Evolutionary conservation across 441 rosid genomes (phyloP).

Genomic region (Erysimum pusillum): DNA sequence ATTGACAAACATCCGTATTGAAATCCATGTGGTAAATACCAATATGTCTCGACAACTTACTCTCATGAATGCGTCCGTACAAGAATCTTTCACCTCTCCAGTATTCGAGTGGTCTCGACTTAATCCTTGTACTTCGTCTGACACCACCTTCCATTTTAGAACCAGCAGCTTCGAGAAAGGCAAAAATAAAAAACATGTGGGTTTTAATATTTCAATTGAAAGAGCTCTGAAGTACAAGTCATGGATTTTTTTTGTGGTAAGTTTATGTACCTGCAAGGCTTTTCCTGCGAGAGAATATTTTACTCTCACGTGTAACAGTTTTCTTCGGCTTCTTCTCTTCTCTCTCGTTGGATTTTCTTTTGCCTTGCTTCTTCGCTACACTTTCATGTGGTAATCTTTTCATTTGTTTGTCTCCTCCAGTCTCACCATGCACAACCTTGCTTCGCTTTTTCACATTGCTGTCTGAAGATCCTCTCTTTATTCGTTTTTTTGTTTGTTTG

Average conservation of each 20-base stretch:
- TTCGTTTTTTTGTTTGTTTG: constrained; percentile 30
- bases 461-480: constrained; percentile 19
- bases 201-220: neutral
- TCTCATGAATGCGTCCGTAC: constrained; percentile 83
- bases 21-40: neutral
- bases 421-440: constrained; percentile 33
- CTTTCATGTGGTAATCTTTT: constrained; percentile 28
- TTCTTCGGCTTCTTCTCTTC: constrained; percentile 42
- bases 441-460: constrained; percentile 40
- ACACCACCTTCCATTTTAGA: constrained; percentile 64
- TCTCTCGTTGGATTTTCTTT: constrained; percentile 34
- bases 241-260: constrained; percentile 12
- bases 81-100: constrained; percentile 97
- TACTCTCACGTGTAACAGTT: constrained; percentile 39
- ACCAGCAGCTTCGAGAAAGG: constrained; percentile 64
- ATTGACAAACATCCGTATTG: neutral
- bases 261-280: constrained; percentile 47
- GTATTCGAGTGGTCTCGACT: constrained; percentile 86
- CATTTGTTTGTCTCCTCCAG: constrained; percentile 23
- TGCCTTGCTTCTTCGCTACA: constrained; percentile 39
- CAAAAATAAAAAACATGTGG: neutral
- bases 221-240: constrained; percentile 13
- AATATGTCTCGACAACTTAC: constrained; percentile 63
- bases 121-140: constrained; percentile 88
- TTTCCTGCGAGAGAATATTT: constrained; percentile 46